Evolutionary conservation across 345 rosid species (phyloP).

Genomic region (Heritiera littoralis): DNA sequence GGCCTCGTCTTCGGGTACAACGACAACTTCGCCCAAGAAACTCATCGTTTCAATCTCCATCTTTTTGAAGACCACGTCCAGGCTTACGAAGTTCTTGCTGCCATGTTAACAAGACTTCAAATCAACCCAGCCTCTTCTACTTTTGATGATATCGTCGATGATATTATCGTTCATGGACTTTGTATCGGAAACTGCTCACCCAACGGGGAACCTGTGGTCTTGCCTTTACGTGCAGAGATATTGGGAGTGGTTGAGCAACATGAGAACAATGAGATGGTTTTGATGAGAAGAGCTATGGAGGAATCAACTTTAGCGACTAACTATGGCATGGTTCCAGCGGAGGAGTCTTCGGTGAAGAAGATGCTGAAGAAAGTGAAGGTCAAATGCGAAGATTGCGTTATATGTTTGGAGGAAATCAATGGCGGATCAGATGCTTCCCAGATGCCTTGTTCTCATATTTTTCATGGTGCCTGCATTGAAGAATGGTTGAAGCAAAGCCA

Average conservation of each 20-base stretch:
- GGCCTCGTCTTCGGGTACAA: too few relatives aligned
- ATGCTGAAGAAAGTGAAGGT: not conserved
- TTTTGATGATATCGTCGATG: not conserved
- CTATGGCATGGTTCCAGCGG: not conserved
- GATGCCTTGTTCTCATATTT: not conserved
- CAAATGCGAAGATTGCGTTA: not conserved
- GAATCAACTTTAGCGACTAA: not conserved
- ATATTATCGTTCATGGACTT: not conserved
- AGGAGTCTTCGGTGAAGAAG: not conserved
- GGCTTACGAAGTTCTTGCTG: not conserved
- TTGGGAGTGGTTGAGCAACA: not conserved
- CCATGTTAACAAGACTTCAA: not conserved
- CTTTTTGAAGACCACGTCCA: not conserved
- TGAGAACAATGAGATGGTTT: not conserved
- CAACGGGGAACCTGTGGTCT: not conserved
- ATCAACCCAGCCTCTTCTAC: not conserved
- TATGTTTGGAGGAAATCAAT: slow-evolving; percentile 5
- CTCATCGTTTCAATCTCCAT: not conserved
- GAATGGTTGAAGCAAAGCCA: too few relatives aligned
- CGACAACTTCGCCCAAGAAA: not conserved
- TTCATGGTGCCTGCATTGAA: too few relatives aligned
- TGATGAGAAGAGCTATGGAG: not conserved
- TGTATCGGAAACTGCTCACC: fast-evolving
- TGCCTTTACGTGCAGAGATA: not conserved
- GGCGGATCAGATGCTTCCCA: not conserved